Base-by-base conservation (phyloP, 78 protist genomes). In the Speleostelium caveatum region DNA sequence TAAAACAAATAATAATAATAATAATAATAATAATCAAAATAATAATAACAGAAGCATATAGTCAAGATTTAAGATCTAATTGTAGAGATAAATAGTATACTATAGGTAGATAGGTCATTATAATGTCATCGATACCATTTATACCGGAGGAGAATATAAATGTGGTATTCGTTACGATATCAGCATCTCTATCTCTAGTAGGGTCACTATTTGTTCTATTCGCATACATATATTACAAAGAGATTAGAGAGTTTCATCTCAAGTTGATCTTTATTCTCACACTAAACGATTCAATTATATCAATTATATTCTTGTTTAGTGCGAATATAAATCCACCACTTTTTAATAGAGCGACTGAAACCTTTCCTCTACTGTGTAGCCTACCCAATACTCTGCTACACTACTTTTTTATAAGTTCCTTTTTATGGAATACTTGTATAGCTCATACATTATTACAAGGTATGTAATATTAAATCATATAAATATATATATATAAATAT, bases 391-490 rank as follows among this genome's bases (percentile, higher is more conserved):
- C 87, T 21, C 14, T 77, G 1, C 16, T 77, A 65, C 87, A 77
- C 30, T 77, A 77, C 61, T 77, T 77, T 12, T 77, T 65, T 65
- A 63, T 77, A 62, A 30, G 75, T 16, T 65, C 75, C 2, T 77
- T 77, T 53, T 66, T 63, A 65, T 77, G 87, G 87, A 69, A 63
- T 63, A 55, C 39, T 35, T 67, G 72, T 28, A 77, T 77, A 8
- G 87, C 87, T 7, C 63, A 65, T 77, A 65, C 87, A 8, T 36
- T 77, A 62, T 30, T 77, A 19, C 87, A 77, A 77, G 87, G 87
- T 77, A 77, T 39, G 60, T 26, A 24, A 5, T 24, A n/a, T 67
- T 67, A 67, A 66, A 66, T 38, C 3, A 66, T 66, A 14, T 69
- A 39, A 33, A 1, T 10, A 49, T 10, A 5, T 49, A 69, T 16